These are phyloP conservation scores for Cylindrotheca fusiformis DNA, from an alignment of 108 stramenopile genomes.

Conservation along the genomic window DNA sequence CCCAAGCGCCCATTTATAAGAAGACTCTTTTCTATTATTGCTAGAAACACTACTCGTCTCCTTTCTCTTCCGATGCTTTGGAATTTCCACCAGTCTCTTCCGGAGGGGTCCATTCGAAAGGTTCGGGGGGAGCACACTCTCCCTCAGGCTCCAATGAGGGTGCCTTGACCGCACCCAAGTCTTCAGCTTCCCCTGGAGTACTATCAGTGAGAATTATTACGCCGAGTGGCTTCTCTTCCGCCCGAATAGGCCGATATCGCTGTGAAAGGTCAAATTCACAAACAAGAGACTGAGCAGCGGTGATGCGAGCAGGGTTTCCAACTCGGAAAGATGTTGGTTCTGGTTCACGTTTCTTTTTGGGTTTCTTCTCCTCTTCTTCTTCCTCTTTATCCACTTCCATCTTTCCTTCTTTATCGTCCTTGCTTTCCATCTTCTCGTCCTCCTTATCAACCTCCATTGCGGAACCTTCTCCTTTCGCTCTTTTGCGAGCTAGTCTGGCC, in stretches of 20 bases:
- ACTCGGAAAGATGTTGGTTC: constrained; percentile 78
- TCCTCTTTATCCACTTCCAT: constrained; percentile 64
- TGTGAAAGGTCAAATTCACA: constrained; percentile 79
- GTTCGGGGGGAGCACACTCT: constrained; percentile 81
- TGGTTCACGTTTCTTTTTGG: constrained; percentile 83
- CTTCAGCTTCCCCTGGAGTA: constrained; percentile 83
- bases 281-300: constrained; percentile 66
- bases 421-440: constrained; percentile 33
- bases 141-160: constrained; percentile 81
- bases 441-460: constrained; percentile 80
- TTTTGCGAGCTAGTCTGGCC: constrained; percentile 90
- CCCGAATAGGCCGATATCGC: constrained; percentile 82
- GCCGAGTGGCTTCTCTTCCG: constrained; percentile 72
- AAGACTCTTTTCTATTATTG: no score
- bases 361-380: constrained; percentile 60
- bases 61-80: neutral
- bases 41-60: neutral
- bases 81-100: constrained; percentile 9
- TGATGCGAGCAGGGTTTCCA: constrained; percentile 80
- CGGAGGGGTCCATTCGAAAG: constrained; percentile 87
- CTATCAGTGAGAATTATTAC: constrained; percentile 86
- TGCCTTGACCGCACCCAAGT: constrained; percentile 76
- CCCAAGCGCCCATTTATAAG: no score
- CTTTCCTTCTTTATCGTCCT: constrained; percentile 58
- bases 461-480: constrained; percentile 70